Evolutionary conservation across 768 basidiomycete genomes (phyloP).

Genomic region (Lactifluus pinguis): DNA sequence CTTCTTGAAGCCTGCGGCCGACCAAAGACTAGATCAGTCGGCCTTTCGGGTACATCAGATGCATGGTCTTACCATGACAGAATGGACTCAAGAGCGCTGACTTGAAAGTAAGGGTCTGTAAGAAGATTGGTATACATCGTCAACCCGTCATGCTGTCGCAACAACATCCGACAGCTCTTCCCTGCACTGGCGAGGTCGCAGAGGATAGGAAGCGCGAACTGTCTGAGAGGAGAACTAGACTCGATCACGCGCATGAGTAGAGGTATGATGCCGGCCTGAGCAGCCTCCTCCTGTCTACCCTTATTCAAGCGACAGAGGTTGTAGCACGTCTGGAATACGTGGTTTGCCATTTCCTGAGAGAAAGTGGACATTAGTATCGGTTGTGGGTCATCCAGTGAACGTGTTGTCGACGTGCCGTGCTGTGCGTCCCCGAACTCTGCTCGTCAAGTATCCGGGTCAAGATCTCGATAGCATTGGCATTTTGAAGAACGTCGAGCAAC

Average conservation of each 20-base stretch:
- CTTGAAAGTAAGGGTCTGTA: slow-evolving; percentile 85
- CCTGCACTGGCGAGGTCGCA: slow-evolving; percentile 95
- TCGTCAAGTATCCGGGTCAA: slow-evolving; percentile 80
- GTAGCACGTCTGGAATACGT: slow-evolving; percentile 95
- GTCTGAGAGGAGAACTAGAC: slow-evolving; percentile 85
- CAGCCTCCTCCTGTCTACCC: slow-evolving; percentile 92
- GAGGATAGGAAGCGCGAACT: slow-evolving; percentile 93
- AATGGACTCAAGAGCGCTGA: slow-evolving; percentile 84
- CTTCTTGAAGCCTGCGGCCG: slow-evolving; percentile 79
- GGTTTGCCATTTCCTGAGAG: slow-evolving; percentile 87
- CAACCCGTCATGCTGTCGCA: slow-evolving; percentile 95
- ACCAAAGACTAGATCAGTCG: not conserved
- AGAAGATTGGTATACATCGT: slow-evolving; percentile 67
- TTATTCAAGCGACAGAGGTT: slow-evolving; percentile 94
- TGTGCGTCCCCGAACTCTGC: slow-evolving; percentile 67
- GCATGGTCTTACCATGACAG: slow-evolving; percentile 64
- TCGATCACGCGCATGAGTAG: slow-evolving; percentile 83
- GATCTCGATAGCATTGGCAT: slow-evolving; percentile 89
- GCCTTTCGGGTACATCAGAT: not conserved
- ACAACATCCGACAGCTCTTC: slow-evolving; percentile 78
- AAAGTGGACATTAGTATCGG: not conserved
- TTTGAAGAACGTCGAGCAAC: slow-evolving; percentile 87
- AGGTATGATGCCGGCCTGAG: slow-evolving; percentile 90
- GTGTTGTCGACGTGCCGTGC: slow-evolving; percentile 47
- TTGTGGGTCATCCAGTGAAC: not conserved